A percentile compares a stretch with the other conserved stretches of the same genome.
Evolutionary conservation across 495 filamentous ascomycete genomes (phyloP).

Genomic region (Alectoria sarmentosa): DNA sequence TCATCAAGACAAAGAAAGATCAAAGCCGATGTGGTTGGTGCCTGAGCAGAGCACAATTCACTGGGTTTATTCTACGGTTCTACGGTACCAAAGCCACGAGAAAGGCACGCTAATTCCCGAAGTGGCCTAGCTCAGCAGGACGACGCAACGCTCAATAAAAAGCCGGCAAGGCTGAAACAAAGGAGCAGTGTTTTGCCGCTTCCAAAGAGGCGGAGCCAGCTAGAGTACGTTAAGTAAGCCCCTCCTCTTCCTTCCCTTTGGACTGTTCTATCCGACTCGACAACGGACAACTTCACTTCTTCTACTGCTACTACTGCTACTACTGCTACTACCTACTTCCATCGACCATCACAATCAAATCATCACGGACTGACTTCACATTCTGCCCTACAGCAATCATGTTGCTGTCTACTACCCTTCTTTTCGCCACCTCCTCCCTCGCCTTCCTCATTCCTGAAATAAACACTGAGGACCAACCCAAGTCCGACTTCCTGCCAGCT

Average conservation of each 20-base stretch:
- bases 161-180: background rate
- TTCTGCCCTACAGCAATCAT: constrained; percentile 28
- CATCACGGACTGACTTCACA: background rate
- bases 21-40: no score
- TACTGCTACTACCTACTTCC: no score
- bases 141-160: no score
- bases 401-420: constrained; percentile 37
- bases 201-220: no score
- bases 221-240: background rate
- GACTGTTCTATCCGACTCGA: no score
- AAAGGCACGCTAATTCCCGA: background rate
- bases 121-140: constrained; percentile 3
- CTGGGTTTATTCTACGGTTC: no score
- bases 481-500: constrained; percentile 28
- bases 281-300: no score
- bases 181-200: background rate
- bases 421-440: constrained; percentile 38
- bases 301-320: no score
- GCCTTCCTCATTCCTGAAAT: constrained; percentile 41
- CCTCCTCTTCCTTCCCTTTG: background rate
- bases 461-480: constrained; percentile 17
- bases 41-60: no score
- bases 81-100: no score
- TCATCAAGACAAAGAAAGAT: no score
- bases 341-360: background rate